A percentile compares a stretch with the other conserved stretches of the same genome.
Evolutionary conservation across 345 rosid species (phyloP).

Genomic region (Balakata baccata): DNA sequence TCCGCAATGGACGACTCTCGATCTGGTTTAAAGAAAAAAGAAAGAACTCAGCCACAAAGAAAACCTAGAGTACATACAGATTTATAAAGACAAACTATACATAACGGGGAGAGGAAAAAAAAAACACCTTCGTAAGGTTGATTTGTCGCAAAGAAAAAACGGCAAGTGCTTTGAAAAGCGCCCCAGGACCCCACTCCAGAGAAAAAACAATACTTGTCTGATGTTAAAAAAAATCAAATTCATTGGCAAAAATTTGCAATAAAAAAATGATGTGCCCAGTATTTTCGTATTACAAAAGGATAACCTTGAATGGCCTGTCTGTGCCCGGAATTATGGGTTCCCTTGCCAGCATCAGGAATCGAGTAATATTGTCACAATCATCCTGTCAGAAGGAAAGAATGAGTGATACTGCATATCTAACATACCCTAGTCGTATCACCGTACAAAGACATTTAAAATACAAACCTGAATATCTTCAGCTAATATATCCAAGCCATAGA

Average conservation of each 20-base stretch:
- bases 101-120: neutral
- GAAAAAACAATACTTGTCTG: slow-evolving; percentile 97
- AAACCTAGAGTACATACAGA: slow-evolving; percentile 8
- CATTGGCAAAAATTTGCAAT: slow-evolving; percentile 7
- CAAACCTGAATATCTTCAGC: slow-evolving; percentile 91
- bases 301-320: slow-evolving; percentile 83
- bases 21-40: slow-evolving; percentile 45
- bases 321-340: slow-evolving; percentile 95
- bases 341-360: slow-evolving; percentile 96
- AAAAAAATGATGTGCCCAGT: neutral
- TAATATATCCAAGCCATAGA: slow-evolving; percentile 81
- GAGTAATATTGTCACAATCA: slow-evolving; percentile 79
- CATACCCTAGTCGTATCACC: neutral
- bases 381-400: slow-evolving; percentile 44
- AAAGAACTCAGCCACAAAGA: slow-evolving; percentile 4
- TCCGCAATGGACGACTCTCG: slow-evolving; percentile 94
- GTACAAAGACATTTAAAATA: slow-evolving; percentile 12
- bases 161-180: slow-evolving; percentile 97
- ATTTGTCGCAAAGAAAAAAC: slow-evolving; percentile 88
- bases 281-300: slow-evolving; percentile 8
- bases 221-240: slow-evolving; percentile 23
- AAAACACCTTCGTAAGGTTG: slow-evolving; percentile 75
- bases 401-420: neutral
- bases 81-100: neutral
- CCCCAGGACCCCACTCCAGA: slow-evolving; percentile 94